Percentiles rank a stretch among this genome's conserved stretches.
phyloP scores from a whole-genome alignment of 768 basidiomycete genomes.

The Amanita rubescens region DNA sequence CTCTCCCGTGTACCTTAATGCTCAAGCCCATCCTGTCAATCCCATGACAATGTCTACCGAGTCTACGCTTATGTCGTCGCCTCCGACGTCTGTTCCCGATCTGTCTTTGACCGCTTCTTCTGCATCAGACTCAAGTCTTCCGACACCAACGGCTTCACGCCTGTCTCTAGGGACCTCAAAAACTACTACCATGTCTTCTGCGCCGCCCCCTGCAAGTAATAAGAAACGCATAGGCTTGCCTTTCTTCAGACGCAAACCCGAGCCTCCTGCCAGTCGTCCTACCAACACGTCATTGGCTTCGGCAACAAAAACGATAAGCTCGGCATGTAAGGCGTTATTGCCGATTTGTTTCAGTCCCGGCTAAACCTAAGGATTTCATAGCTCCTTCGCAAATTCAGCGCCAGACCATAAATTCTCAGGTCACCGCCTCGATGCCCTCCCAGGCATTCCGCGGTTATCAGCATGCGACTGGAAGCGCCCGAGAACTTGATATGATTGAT shows the following conservation, averaged over 20 bases:
- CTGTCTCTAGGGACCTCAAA: not conserved
- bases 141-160: not conserved
- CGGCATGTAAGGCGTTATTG: not conserved
- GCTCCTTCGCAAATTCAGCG: not conserved
- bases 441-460: not conserved
- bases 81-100: conserved; percentile 11
- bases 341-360: not conserved
- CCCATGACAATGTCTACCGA: conserved; percentile 10
- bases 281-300: not conserved
- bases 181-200: not conserved
- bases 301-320: not conserved
- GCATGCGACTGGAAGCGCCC: not conserved
- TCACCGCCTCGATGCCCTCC: not conserved
- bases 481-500: conserved; percentile 62
- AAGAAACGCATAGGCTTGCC: conserved; percentile 2
- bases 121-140: not conserved
- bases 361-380: not conserved
- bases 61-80: conserved; percentile 14
- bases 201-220: not conserved
- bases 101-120: not conserved
- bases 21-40: conserved; percentile 3
- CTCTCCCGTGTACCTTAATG: conserved; percentile 21
- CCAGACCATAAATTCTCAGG: not conserved
- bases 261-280: not conserved
- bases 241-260: conserved; percentile 6